A percentile compares a stretch with the other conserved stretches of the same genome.
These are phyloP conservation scores for Pythium coloratum DNA, from an alignment of 352 stramenopile genomes.

Conservation along the genomic window DNA sequence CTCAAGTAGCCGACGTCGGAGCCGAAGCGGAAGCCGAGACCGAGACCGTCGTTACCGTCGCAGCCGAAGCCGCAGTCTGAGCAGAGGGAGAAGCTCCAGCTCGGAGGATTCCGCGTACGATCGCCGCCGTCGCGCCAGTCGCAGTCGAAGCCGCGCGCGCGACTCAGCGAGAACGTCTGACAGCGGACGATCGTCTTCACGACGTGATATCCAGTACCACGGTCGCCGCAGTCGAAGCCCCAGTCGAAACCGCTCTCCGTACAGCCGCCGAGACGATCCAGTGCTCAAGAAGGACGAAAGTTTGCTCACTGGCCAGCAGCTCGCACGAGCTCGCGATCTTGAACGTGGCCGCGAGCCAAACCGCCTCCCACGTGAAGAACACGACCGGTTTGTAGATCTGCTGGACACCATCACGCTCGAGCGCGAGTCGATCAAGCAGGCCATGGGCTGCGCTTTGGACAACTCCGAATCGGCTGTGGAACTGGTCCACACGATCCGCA, in stretches of 20 bases:
- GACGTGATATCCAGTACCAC: background rate
- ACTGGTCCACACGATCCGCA: constrained; percentile 50
- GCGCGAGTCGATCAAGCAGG: constrained; percentile 62
- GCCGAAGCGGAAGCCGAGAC: constrained; percentile 22
- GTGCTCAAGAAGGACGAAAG: constrained; percentile 18
- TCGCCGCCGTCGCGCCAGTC: background rate
- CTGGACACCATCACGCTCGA: constrained; percentile 56
- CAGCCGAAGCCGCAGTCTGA: constrained; percentile 5
- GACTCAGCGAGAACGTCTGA: background rate
- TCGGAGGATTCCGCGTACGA: background rate
- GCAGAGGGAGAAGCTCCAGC: constrained; percentile 6
- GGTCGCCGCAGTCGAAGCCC: background rate
- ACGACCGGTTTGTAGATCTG: constrained; percentile 54
- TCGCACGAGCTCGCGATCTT: constrained; percentile 65
- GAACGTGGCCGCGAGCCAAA: constrained; percentile 59
- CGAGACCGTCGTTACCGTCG: constrained; percentile 2
- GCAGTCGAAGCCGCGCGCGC: constrained; percentile 6
- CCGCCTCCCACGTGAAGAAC: constrained; percentile 46
- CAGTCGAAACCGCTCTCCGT: constrained; percentile 10
- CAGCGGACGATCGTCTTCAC: background rate
- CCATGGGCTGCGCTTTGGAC: constrained; percentile 80
- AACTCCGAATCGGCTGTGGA: constrained; percentile 78
- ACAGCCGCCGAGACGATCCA: background rate
- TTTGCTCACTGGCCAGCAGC: constrained; percentile 69
- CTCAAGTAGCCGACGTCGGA: constrained; percentile 26